Evolutionary conservation across 306 rosid genomes (phyloP).

Genomic region (Leucaena leucocephala): DNA sequence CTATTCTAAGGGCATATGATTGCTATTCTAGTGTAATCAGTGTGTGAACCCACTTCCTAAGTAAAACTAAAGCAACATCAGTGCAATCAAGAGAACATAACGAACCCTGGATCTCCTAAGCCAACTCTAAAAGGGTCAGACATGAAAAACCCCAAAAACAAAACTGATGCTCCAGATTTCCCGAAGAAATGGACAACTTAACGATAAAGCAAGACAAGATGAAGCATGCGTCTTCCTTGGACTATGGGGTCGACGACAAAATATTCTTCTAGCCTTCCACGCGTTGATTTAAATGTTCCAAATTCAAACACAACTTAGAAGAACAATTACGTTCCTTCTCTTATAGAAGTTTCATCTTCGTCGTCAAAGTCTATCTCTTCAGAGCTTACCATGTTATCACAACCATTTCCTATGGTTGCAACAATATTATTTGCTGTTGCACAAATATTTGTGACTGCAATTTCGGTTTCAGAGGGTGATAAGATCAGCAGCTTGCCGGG

Average conservation of each 20-base stretch:
- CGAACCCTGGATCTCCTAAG: background rate
- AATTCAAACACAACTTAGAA: background rate
- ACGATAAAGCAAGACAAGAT: background rate
- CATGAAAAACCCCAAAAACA: background rate
- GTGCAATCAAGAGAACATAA: background rate
- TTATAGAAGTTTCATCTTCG: background rate
- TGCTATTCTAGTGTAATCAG: background rate
- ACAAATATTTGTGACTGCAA: conserved; percentile 36
- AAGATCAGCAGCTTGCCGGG: conserved; percentile 62
- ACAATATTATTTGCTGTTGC: conserved; percentile 21
- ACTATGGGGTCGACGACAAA: background rate
- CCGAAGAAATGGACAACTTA: background rate
- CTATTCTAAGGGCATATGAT: background rate
- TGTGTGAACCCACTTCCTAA: background rate
- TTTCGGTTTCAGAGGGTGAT: conserved; percentile 45
- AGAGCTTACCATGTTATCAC: conserved; percentile 45
- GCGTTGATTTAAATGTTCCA: conserved; percentile 2
- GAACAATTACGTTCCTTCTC: background rate
- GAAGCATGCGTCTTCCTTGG: background rate
- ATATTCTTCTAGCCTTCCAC: background rate
- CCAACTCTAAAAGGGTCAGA: background rate
- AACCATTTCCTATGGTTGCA: conserved; percentile 41
- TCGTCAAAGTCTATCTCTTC: background rate
- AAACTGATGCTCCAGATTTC: background rate
- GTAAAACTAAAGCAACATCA: background rate